Evolutionary conservation across 2,329 filamentous ascomycete species (phyloP), one percentile per base, ranked within the genome.

Genomic region (Simplicillium aogashimaense): DNA sequence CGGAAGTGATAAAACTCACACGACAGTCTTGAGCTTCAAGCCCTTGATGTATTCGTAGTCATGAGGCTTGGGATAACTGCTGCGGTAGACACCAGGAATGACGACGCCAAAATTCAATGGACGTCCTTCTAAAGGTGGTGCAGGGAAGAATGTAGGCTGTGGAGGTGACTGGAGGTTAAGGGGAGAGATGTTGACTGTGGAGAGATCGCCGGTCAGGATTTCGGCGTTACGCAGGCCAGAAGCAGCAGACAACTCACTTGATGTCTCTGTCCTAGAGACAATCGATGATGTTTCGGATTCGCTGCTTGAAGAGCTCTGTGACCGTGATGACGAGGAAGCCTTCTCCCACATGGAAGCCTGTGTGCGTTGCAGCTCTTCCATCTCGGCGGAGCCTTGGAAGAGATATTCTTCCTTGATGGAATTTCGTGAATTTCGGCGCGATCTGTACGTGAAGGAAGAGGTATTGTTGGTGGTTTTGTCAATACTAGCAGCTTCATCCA

Each of bases 81-180:
- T 90, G 39, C 89, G 77, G 57, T 86, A 95, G 20, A 95, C 70
- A 8, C 82, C 81, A 7, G 79, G 74, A 15, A 81, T 65, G 15
- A 95, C 82, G 20, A 78, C 64, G 14, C 83, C 86, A 59, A 90
- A 95, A 55, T 95, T 95, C 47, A 64, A 52, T 2, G 85, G 84
- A 6, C 60, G 51, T 11, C 58, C 57, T 30, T 51, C 47, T 13
- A 50, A 35, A 7, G 53, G 51, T 35, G 31, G n/a, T 3, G 36
- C n/a, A 35, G 37, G 38, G 7, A 35, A 29, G 25, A 41, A 20
- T 4, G 42, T 41, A 13, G 38, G 38, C 2, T 36, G 37, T 8
- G 40, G 35, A 4, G 35, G 18, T 13, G 30, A 13, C 13, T 32
- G 30, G 15, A 32, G 6, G 15, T 13, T 13, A 13, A 15, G 12